Base-by-base conservation (phyloP, 805 yeast species). In the Cyberlindnera euphorbiae region DNA sequence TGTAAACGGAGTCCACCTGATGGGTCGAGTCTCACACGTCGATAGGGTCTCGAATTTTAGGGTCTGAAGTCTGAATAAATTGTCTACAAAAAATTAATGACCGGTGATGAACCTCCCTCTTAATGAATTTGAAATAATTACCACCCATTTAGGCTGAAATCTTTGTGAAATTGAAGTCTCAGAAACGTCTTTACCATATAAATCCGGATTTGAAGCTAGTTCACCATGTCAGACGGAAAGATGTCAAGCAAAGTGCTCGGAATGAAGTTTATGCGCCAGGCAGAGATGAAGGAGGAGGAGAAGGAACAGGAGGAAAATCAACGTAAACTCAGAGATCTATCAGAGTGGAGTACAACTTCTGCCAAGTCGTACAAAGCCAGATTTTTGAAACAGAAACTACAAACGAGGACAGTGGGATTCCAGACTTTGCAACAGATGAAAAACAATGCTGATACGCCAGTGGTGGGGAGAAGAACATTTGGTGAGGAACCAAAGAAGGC, bases 241-340 rank as follows among this genome's bases (percentile, higher is more conserved):
- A 44, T 77, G 39, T 82, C 93, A 18, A 74, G 75, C 50, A 71
- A 87, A 50, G 84, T 86, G 50, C 66, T 81, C 77, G 82, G 80
- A 72, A 86, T 86, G 96, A 86, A 85, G 68, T 79, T 77, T 64
- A 74, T 77, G 79, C 64, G 58, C 30, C 50, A 68, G 24, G 74
- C 71, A 16, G 67, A 61, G 26, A 53, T 55, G n/a, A 58, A 50
- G 17, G 60, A 53, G 17, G 55, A 53, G 41, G 49, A 52, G 36
- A 54, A 56, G 19, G 52, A 64, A 26, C 55, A 57, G n/a, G 65
- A 62, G 26, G 62, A 56, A 26, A 44, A 52, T 26, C 52, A 53
- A 36, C 60, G 53, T 31, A 71, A 66, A 36, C 56, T 71, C 12
- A 62, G 59, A 28, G 85, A 78, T 30, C 40, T 54, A 4, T 55